Conservation (phyloP, 352 stramenopile genomes). For the Phytophthora cryptogea region DNA sequence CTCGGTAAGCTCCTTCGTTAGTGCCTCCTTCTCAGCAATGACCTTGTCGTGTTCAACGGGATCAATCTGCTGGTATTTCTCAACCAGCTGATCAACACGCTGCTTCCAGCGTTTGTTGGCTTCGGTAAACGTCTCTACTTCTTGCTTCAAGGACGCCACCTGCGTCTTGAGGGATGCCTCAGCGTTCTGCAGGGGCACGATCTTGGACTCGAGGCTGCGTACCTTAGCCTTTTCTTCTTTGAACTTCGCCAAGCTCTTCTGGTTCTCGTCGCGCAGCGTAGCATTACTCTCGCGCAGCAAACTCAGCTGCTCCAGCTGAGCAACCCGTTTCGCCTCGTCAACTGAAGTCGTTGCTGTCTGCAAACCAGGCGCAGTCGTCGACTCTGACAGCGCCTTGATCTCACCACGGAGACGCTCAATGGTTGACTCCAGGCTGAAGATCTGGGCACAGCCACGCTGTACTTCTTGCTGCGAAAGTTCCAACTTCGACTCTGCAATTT, state of each 20-base stretch:
- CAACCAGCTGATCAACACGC: slow-evolving; percentile 79
- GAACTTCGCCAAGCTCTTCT: slow-evolving; percentile 57
- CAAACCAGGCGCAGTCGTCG: slow-evolving; percentile 15
- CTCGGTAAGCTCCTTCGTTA: slow-evolving; percentile 51
- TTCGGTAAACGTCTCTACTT: slow-evolving; percentile 59
- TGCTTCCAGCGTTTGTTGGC: slow-evolving; percentile 81
- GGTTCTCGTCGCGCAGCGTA: slow-evolving; percentile 71
- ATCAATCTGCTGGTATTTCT: slow-evolving; percentile 86
- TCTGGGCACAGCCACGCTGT: slow-evolving; percentile 56
- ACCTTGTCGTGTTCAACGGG: slow-evolving; percentile 75
- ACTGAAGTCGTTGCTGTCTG: slow-evolving; percentile 13
- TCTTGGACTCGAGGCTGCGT: slow-evolving; percentile 49
- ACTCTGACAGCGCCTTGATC: slow-evolving; percentile 49
- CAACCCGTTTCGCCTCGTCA: slow-evolving; percentile 55
- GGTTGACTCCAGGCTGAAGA: slow-evolving; percentile 62
- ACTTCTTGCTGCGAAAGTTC: slow-evolving; percentile 74
- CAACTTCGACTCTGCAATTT: slow-evolving; percentile 71
- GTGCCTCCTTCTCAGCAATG: slow-evolving; percentile 55
- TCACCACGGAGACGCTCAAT: slow-evolving; percentile 63
- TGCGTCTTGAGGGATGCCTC: slow-evolving; percentile 53
- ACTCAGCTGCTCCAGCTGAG: slow-evolving; percentile 74
- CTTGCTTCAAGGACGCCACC: slow-evolving; percentile 64
- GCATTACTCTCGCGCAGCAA: slow-evolving; percentile 82
- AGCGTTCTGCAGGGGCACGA: slow-evolving; percentile 53
- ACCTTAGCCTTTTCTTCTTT: slow-evolving; percentile 60